Base-by-base conservation (phyloP, 805 yeast genomes). In the Lachancea fermentati region DNA sequence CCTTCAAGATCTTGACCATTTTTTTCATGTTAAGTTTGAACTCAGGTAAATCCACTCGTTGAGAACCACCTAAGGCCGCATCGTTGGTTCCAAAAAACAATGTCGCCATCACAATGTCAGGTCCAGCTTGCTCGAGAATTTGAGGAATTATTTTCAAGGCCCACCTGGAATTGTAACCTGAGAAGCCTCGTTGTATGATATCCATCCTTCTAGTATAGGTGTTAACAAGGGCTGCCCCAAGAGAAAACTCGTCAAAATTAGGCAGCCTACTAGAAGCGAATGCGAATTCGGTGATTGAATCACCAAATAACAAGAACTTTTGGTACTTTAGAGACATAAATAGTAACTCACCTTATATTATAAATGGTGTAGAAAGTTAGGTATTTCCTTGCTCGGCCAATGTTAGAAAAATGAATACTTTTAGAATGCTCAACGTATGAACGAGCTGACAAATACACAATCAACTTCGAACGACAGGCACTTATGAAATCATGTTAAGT, bases 61-160 rank as follows among this genome's bases (percentile, higher is more conserved):
- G 78, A 3, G 56, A 52, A 3, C 71, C 72, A 1, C 55, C 66
- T 6, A 63, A 47, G 3, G 74, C 69, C 0, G 82, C 70, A 58
- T 88, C 97, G 54, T 88, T 88, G 11, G 95, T 75, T 3, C 96
- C 96, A 51, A 85, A 78, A 55, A 83, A 87, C 2, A 87, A 63
- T 8, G 79, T 75, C 43, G 78, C 67, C 8, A 71, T 47, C 2
- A 47, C 61, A 37, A 76, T 63, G 4, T 51, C 65, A 1, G 60
- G 66, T 34, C 73, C 61, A 45, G 79, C 85, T 3, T 60, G 52
- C 16, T 70, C 65, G 25, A 86, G 59, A 9, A 81, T 63, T 31
- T 67, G 61, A n/a, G 75, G 75, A 4, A 75, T 51, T 4, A 85
- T 49, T 34, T 67, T 60, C 7, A 67, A 52, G 0, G 76, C 87